Evolutionary conservation across 768 basidiomycete genomes (phyloP).

Genomic region (Chalciporus pseudorubinellus): DNA sequence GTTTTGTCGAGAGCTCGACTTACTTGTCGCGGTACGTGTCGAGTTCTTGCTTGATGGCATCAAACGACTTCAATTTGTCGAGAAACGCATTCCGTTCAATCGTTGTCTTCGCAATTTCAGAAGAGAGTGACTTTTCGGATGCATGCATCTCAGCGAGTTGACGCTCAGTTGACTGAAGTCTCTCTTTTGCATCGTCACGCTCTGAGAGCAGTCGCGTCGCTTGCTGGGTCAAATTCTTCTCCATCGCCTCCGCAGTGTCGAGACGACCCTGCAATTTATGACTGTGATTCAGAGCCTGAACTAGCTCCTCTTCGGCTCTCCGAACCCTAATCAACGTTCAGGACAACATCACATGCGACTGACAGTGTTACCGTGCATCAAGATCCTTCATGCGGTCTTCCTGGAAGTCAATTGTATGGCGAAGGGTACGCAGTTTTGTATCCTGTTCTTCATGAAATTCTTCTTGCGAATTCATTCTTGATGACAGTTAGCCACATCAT

Average conservation of each 20-base stretch:
- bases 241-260: constrained; percentile 21
- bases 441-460: constrained; percentile 23
- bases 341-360: background rate
- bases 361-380: constrained; percentile 25
- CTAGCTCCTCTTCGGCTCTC: constrained; percentile 20
- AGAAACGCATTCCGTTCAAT: constrained; percentile 19
- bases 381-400: constrained; percentile 25
- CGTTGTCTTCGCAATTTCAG: constrained; percentile 13
- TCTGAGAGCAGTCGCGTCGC: constrained; percentile 25
- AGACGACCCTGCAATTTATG: constrained; percentile 31
- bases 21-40: constrained; percentile 26
- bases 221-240: constrained; percentile 26
- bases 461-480: constrained; percentile 25
- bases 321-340: constrained; percentile 17
- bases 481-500: constrained; percentile 10
- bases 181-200: constrained; percentile 20
- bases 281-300: constrained; percentile 16
- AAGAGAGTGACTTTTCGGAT: constrained; percentile 16
- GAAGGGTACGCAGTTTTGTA: constrained; percentile 29
- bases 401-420: constrained; percentile 30
- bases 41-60: constrained; percentile 17
- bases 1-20: constrained; percentile 1
- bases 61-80: constrained; percentile 21
- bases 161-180: constrained; percentile 11
- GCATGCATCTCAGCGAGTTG: constrained; percentile 18